These are phyloP conservation scores for Corchorus olitorius DNA, from an alignment of 345 rosid genomes.

Conservation along the genomic window DNA sequence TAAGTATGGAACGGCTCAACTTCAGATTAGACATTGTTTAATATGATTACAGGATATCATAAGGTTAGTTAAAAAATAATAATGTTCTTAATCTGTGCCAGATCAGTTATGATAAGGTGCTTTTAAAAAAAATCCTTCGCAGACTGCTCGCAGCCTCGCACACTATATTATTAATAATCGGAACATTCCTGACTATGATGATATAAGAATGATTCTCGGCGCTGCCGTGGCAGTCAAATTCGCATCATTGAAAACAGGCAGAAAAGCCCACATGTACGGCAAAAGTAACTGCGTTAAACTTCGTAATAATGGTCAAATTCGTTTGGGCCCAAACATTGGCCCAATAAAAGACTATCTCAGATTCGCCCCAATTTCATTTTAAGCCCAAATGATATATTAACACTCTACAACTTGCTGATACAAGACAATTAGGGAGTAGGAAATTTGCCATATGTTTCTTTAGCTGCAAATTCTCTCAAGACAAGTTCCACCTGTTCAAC, in stretches of 20 bases:
- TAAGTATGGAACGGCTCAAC: no score
- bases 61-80: no score
- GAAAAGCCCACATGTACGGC: background rate
- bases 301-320: no score
- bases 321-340: no score
- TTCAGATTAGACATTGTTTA: no score
- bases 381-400: background rate
- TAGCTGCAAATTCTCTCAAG: slow-evolving; percentile 49
- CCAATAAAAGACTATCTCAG: no score
- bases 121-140: no score
- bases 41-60: no score
- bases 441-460: slow-evolving; percentile 13
- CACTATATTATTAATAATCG: background rate
- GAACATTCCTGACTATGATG: background rate
- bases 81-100: no score
- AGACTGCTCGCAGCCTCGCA: background rate
- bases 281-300: background rate
- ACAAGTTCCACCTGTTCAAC: slow-evolving; percentile 67
- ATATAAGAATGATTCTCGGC: background rate
- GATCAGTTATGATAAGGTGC: background rate
- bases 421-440: background rate
- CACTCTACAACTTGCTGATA: background rate
- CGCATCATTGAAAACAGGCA: background rate
- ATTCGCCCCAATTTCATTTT: no score
- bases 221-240: background rate